Percentiles rank a stretch among this genome's conserved stretches.
phyloP scores from a whole-genome alignment of 2,329 filamentous ascomycete genomes.

The Neonectria faginata region DNA sequence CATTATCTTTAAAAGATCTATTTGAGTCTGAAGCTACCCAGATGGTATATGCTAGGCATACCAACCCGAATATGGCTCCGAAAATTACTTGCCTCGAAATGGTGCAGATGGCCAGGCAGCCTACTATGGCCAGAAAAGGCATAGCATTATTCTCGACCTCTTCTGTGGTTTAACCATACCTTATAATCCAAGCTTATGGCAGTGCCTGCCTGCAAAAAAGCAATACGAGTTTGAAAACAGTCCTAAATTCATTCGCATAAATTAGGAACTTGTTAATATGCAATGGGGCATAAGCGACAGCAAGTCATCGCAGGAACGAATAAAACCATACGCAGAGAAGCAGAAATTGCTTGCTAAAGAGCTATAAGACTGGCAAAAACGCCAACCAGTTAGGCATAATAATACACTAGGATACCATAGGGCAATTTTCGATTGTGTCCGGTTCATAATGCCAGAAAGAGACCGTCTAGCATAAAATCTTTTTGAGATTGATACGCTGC shows the following conservation, averaged over 20 bases:
- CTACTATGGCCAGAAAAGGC: constrained; percentile 9
- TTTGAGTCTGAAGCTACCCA: constrained; percentile 12
- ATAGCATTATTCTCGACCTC: constrained; percentile 7
- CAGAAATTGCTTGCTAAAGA: constrained; percentile 8
- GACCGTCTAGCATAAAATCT: constrained; percentile 7
- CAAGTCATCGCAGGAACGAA: neutral
- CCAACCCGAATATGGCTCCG: constrained; percentile 5
- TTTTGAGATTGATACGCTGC: constrained; percentile 2
- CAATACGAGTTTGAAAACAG: constrained; percentile 9
- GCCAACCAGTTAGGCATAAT: constrained; percentile 5
- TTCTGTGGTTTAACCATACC: constrained; percentile 10
- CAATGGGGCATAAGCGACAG: constrained; percentile 1
- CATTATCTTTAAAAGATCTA: constrained; percentile 1
- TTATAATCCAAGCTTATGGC: constrained; percentile 7
- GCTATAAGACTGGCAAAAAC: constrained; percentile 10
- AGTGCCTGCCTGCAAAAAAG: constrained; percentile 10
- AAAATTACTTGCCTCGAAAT: neutral
- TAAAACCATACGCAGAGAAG: neutral
- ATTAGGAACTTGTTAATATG: neutral
- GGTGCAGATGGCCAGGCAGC: constrained; percentile 1
- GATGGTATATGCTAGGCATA: constrained; percentile 11
- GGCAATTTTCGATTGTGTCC: neutral
- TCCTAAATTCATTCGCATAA: constrained; percentile 5
- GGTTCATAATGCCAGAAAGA: constrained; percentile 8
- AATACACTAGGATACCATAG: constrained; percentile 6